Evolutionary conservation across 176 grass and related monocot species (phyloP), one percentile per base, ranked within the genome.

Genomic region (Urochloa ruziziensis): DNA sequence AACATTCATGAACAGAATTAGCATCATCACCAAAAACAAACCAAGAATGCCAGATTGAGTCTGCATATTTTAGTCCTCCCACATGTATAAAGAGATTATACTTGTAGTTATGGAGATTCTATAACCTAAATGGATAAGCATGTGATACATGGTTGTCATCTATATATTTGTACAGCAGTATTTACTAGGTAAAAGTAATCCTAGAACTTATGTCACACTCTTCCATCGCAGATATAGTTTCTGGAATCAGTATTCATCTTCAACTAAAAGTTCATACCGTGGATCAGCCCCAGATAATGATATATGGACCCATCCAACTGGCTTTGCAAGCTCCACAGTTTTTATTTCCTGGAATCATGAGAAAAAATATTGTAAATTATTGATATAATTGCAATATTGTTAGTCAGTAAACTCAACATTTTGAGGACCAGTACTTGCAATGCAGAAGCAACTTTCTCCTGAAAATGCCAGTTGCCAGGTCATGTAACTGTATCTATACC

Each of bases 251-350:
- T 23, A 66, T 77, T 57, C 18, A 72, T 47, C 58, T 48, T 75
- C 34, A 73, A 19, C 48, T 51, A 71, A 42, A 58, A 67, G 72
- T 67, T 19, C 79, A 69, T 90, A 98, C 96, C 93, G 80, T 16
- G 96, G 96, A 83, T 98, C 93, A 53, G 87, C 70, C 43, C 93
- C 91, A 29, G 96, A 98, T 61, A 98, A 75, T 80, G 93, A 90
- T 74, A 98, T 73, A 82, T 98, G 93, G 33, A 98, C 91, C 93
- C 96, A 98, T 68, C 96, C 96, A 80, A 90, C 82, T 59, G 96
- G 96, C 77, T 95, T 95, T 19, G 87, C 81, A 70, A 98, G 91
- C 85, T 98, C 96, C 89, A 97, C 88, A 23, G 86, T 93, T 81
- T 97, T 97, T 91, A 97, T 94, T 87, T 97, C 95, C 95, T 97